Evolutionary conservation across 73 alveolate genomes (phyloP).

Genomic region (Blepharisma japonicum): DNA sequence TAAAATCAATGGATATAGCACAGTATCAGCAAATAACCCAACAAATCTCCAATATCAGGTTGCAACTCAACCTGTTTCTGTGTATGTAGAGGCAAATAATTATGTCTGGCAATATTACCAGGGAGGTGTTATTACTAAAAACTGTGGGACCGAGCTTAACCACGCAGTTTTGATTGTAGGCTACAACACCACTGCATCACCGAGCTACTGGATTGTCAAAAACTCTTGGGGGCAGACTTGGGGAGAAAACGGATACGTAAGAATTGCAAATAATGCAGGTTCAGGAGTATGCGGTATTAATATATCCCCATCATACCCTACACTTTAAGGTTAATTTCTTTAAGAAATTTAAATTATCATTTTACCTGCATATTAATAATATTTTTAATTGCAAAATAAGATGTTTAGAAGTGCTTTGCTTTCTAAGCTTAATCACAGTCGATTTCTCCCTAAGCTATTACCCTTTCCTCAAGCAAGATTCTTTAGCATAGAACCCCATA

Average conservation of each 20-base stretch:
- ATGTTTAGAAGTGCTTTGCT: too few species aligned
- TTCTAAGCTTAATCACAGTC: too few species aligned
- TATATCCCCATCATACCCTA: not conserved
- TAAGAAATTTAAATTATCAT: too few species aligned
- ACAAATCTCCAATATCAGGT: not conserved
- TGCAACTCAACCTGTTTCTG: conserved; percentile 36
- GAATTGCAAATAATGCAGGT: not conserved
- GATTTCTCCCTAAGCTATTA: too few species aligned
- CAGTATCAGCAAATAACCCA: conserved; percentile 21
- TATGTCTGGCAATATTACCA: conserved; percentile 36
- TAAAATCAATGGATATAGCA: conserved; percentile 4
- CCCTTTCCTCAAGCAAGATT: not conserved
- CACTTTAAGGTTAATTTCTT: not conserved
- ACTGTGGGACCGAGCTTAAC: conserved; percentile 34
- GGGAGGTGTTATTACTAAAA: conserved; percentile 35
- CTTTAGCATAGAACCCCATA: not conserved
- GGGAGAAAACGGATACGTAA: conserved; percentile 54
- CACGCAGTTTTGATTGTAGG: conserved; percentile 52
- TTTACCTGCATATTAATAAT: too few species aligned
- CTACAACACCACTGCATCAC: conserved; percentile 11
- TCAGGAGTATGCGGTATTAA: conserved; percentile 13
- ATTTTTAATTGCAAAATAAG: too few species aligned
- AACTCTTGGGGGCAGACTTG: conserved; percentile 56
- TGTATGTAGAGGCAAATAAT: conserved; percentile 43
- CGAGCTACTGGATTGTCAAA: conserved; percentile 32